Evolutionary conservation across 2,329 filamentous ascomycete genomes (phyloP), one percentile per base, ranked within the genome.

Genomic region (Apiospora saccharicola): DNA sequence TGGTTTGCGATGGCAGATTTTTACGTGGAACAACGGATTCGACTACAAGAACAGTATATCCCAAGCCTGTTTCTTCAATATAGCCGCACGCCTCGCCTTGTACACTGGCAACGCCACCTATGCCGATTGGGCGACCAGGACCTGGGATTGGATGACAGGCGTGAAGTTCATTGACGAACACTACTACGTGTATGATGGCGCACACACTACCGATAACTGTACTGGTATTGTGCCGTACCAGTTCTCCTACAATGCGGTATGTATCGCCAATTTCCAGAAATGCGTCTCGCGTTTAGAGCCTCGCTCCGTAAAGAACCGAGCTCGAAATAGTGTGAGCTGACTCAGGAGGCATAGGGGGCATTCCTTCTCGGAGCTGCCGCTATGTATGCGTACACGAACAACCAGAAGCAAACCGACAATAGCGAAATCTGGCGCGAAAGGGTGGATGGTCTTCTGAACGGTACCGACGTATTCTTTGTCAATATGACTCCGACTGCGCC

Each of bases 1-100:
- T 53, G 94, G 94, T 7, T 81, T 96, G 69, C 89, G 93, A 74
- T 96, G 93, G 93, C 94, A 97, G 82, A 94, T 97, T 68, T 96
- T 93, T 79, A 86, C 89, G 0, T 95, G 93, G 85, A 96, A 97
- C 79, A 90, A 88, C 53, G 95, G 94, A 19, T 97, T 92, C 82
- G 88, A 92, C 77, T 95, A 96, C 86, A 96, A 91, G 78, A 91
- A 91, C 73, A 86, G 89, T 2, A 90, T 91, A 73, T 90, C 89
- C 0, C 89, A 90, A 75, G 89, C 88, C 1, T 89, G 88, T 73
- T 90, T 91, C 81, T 91, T 91, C 79, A 89, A 90, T 70, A 82
- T 91, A 16, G 89, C 86, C 19, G 90, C 93, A 1, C 90, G 93
- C 2, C 85, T 96, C 5, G 93, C 92, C 0, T 86, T 91, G 34